Conservation (phyloP, 1,139 yeast species). For the Trichomonascaceae sp. region DNA sequence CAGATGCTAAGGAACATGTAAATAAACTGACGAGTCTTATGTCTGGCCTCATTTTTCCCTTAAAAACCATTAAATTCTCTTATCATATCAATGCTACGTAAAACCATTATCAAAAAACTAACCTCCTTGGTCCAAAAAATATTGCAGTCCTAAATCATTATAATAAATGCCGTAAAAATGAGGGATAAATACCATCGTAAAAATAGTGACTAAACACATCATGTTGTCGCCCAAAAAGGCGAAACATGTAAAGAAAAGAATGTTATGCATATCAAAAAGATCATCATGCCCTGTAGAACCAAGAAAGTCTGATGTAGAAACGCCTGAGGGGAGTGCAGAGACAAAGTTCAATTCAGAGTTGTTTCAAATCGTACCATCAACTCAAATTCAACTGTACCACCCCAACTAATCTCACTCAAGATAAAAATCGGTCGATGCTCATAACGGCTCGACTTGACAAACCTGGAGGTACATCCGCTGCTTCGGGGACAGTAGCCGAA, state of each 20-base stretch:
- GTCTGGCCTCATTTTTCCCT: no score
- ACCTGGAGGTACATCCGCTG: neutral
- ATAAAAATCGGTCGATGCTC: conserved; percentile 19
- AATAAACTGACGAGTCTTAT: neutral
- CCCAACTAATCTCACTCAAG: neutral
- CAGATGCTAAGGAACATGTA: neutral
- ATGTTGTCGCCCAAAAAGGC: neutral
- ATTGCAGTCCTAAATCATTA: neutral
- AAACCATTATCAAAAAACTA: neutral
- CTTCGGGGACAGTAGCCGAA: conserved; percentile 6
- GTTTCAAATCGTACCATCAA: no score
- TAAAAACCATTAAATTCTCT: neutral
- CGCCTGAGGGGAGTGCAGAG: no score
- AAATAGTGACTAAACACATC: neutral
- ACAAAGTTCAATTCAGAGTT: no score
- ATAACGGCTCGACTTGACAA: conserved; percentile 14
- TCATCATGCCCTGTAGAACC: neutral
- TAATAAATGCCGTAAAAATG: neutral
- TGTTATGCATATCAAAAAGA: neutral
- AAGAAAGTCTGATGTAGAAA: neutral
- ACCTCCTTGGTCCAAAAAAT: neutral
- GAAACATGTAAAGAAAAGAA: neutral
- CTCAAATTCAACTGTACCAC: no score
- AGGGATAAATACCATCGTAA: neutral
- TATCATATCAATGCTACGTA: neutral